Percentiles rank a stretch among this genome's conserved stretches.
Conservation (phyloP, 2,329 filamentous ascomycete genomes). For the Metarhizium anisopliae region DNA sequence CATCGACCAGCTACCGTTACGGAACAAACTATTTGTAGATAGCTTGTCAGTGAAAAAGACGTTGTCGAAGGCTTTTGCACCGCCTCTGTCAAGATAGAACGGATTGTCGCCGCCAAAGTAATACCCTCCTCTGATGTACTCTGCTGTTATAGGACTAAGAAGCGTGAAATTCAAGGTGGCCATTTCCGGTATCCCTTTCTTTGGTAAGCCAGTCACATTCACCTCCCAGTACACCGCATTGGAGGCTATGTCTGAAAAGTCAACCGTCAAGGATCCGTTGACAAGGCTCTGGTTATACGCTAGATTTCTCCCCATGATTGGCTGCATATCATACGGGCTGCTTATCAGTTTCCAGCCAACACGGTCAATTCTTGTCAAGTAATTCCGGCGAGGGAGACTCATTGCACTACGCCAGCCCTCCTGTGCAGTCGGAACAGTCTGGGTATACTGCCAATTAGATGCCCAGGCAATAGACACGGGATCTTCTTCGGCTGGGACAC, state of each 20-base stretch:
- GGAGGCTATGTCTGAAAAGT: slow-evolving; percentile 40
- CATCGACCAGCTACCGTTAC: slow-evolving; percentile 16
- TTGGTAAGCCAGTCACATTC: slow-evolving; percentile 34
- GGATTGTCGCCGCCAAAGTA: slow-evolving; percentile 17
- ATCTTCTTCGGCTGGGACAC: slow-evolving; percentile 11
- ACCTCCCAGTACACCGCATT: slow-evolving; percentile 45
- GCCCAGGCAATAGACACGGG: slow-evolving; percentile 27
- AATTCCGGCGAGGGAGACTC: slow-evolving; percentile 35
- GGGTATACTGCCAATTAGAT: slow-evolving; percentile 25
- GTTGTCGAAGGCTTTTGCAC: slow-evolving; percentile 18
- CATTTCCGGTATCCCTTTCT: slow-evolving; percentile 7
- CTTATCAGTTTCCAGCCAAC: slow-evolving; percentile 43
- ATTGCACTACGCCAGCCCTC: slow-evolving; percentile 24
- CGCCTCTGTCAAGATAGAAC: slow-evolving; percentile 20
- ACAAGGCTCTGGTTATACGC: slow-evolving; percentile 32
- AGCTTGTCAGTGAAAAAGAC: slow-evolving; percentile 24
- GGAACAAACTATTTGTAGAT: slow-evolving; percentile 12
- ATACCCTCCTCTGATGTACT: slow-evolving; percentile 17
- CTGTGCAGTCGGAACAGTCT: slow-evolving; percentile 18
- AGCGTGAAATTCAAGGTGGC: slow-evolving; percentile 22
- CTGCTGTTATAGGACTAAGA: slow-evolving; percentile 14
- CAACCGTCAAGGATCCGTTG: slow-evolving; percentile 38
- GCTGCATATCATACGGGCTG: slow-evolving; percentile 37
- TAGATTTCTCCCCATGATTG: slow-evolving; percentile 36
- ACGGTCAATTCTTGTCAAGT: slow-evolving; percentile 40